Base-by-base conservation (phyloP, 192 early-diverging fungal species). In the Coemansia sp. region DNA sequence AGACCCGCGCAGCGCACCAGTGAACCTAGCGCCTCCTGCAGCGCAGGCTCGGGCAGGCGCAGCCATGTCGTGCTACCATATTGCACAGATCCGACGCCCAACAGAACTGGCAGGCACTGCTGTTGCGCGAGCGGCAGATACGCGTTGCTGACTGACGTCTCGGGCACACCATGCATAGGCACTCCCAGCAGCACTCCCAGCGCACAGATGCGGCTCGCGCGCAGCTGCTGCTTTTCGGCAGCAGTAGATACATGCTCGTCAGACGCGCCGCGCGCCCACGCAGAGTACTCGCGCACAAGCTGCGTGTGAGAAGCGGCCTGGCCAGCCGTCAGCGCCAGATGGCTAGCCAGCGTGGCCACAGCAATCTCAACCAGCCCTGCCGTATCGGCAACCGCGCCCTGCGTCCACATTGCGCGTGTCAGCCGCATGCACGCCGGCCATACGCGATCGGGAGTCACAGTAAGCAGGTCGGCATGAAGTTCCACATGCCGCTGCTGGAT, bases 131-230 rank as follows among this genome's bases (percentile, higher is more conserved):
- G 23, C 12, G 70, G 70, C 55, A 73, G 44, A 30, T 73, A 62
- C 44, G 58, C 60, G 30, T 64, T 67, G 46, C 64, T 67, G 18
- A 55, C 60, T 0, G 65, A 63, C 21, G 71, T 73, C 24, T 67
- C 71, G 10, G 71, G 55, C 45, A 73, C 71, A 18, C 71, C 71
- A 33, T 73, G 71, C 54, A 73, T 12, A 27, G 71, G 71, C 29
- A 73, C 33, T 2, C 71, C 71, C n/a, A 73, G 64, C 56, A 67
- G 31, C 18, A 73, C 43, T 2, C 60, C 71, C 51, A 73, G 58
- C 9, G 71, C 64, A 27, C 62, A 60, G 4, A 45, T 19, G 10
- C 60, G 59, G 45, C 58, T 63, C 3, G 64, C 60, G 6, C 65
- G 54, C 38, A 73, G 24, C 11, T 35, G 38, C 24, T 65, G 56